A percentile compares a stretch with the other conserved stretches of the same genome.
Conservation (phyloP, 129 eudicot genomes). For the Chrysanthemum makinoi region DNA sequence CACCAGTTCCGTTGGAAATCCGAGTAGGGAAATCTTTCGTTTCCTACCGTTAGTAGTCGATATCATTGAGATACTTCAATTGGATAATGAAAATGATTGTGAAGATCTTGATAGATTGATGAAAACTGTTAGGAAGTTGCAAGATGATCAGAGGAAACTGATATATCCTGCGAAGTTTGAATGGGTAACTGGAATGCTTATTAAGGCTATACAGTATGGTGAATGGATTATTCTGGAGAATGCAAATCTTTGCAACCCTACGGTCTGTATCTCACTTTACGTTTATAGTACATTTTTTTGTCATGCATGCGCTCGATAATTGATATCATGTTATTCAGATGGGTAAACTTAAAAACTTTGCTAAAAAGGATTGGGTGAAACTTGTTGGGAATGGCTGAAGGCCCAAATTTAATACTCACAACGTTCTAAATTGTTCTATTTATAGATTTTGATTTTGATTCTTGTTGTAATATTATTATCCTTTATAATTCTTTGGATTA, state of each 20-base stretch:
- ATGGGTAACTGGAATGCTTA: conserved; percentile 82
- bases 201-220: conserved; percentile 90
- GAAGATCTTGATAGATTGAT: conserved; percentile 57
- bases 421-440: neutral
- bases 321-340: neutral
- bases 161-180: conserved; percentile 75
- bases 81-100: conserved; percentile 34
- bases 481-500: neutral
- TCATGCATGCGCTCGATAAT: neutral
- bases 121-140: conserved; percentile 48
- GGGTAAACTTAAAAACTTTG: neutral
- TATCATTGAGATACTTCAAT: conserved; percentile 47
- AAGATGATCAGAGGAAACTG: conserved; percentile 39
- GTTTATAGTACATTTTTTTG: neutral
- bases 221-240: conserved; percentile 96
- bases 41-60: conserved; percentile 47
- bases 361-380: neutral
- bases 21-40: conserved; percentile 32
- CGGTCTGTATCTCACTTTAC: conserved; percentile 51
- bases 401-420: neutral
- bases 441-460: neutral
- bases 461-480: neutral
- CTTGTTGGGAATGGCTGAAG: neutral
- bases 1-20: conserved; percentile 33
- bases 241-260: conserved; percentile 98